phyloP scores from a whole-genome alignment of 768 basidiomycete genomes.

The Tulasnella sp. region DNA sequence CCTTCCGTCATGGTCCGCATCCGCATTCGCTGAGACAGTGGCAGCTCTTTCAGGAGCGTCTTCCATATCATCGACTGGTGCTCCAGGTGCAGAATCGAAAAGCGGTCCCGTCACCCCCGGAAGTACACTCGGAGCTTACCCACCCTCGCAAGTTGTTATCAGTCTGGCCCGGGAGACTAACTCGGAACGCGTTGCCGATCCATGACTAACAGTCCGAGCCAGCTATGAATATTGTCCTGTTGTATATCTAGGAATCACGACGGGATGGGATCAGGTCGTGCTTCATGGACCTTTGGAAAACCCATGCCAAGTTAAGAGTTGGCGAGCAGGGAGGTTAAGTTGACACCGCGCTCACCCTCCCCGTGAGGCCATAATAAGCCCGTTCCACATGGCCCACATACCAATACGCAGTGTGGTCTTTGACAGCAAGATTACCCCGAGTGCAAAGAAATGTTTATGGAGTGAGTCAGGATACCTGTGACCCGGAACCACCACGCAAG shows the following conservation, averaged over 20 bases:
- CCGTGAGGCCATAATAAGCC: slow-evolving; percentile 48
- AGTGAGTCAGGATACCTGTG: slow-evolving; percentile 23
- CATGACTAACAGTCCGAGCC: slow-evolving; percentile 12
- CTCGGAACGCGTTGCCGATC: background rate
- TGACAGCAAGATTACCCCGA: slow-evolving; percentile 49
- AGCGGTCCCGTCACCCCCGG: slow-evolving; percentile 77
- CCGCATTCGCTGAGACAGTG: slow-evolving; percentile 82
- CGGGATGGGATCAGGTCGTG: slow-evolving; percentile 91
- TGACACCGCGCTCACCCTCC: background rate
- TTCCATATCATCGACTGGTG: slow-evolving; percentile 37
- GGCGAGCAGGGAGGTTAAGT: background rate
- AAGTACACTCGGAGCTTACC: too few species aligned
- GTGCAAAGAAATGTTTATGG: slow-evolving; percentile 74
- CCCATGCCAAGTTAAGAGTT: slow-evolving; percentile 78
- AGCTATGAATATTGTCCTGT: slow-evolving; percentile 93
- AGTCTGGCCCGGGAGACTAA: slow-evolving; percentile 37
- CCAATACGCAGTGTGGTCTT: slow-evolving; percentile 38
- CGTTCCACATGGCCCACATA: slow-evolving; percentile 83
- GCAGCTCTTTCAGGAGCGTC: slow-evolving; percentile 82
- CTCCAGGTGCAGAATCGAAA: slow-evolving; percentile 24
- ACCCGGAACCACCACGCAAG: background rate
- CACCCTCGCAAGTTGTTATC: too few species aligned
- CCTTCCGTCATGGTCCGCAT: slow-evolving; percentile 83
- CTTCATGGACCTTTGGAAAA: slow-evolving; percentile 94
- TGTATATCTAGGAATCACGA: slow-evolving; percentile 95